Evolutionary conservation across 192 early-diverging fungal genomes (phyloP).

Genomic region (Allomyces javanicus): DNA sequence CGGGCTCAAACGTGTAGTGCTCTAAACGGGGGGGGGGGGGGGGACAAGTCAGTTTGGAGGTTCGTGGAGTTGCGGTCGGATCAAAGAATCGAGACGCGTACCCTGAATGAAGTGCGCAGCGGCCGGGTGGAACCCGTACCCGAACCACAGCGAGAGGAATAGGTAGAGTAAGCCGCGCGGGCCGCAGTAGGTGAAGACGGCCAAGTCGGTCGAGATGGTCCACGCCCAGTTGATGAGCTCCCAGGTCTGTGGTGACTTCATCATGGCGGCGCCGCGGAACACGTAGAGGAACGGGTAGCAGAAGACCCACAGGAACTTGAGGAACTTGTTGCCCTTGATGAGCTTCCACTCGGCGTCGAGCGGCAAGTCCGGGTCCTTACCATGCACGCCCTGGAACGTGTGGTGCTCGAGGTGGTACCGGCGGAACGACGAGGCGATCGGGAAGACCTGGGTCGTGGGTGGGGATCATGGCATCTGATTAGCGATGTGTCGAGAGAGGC

Average conservation of each 20-base stretch:
- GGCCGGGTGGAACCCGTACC: constrained; percentile 74
- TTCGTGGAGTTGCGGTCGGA: too few species aligned
- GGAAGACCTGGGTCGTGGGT: constrained; percentile 17
- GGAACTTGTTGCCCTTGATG: constrained; percentile 40
- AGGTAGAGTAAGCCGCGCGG: constrained; percentile 45
- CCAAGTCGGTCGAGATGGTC: constrained; percentile 31
- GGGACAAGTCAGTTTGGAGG: too few species aligned
- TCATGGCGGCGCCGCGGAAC: constrained; percentile 43
- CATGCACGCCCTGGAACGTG: constrained; percentile 86
- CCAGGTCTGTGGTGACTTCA: constrained; percentile 51
- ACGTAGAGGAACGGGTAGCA: constrained; percentile 78
- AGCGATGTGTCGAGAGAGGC: constrained; percentile 16
- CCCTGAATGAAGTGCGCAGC: constrained; percentile 83
- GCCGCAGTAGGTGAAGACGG: constrained; percentile 36
- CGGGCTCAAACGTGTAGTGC: constrained; percentile 85
- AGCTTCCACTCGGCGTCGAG: constrained; percentile 65
- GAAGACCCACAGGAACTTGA: constrained; percentile 61
- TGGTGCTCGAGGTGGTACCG: constrained; percentile 90
- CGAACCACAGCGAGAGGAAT: constrained; percentile 49
- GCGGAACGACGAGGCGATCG: constrained; percentile 60
- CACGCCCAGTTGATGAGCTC: constrained; percentile 60
- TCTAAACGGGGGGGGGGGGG: constrained; percentile 36
- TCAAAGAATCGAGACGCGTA: too few species aligned
- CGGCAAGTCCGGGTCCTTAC: constrained; percentile 84
- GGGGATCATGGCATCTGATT: not conserved